Evolutionary conservation across 495 filamentous ascomycete species (phyloP).

Genomic region (Thozetella sp.): DNA sequence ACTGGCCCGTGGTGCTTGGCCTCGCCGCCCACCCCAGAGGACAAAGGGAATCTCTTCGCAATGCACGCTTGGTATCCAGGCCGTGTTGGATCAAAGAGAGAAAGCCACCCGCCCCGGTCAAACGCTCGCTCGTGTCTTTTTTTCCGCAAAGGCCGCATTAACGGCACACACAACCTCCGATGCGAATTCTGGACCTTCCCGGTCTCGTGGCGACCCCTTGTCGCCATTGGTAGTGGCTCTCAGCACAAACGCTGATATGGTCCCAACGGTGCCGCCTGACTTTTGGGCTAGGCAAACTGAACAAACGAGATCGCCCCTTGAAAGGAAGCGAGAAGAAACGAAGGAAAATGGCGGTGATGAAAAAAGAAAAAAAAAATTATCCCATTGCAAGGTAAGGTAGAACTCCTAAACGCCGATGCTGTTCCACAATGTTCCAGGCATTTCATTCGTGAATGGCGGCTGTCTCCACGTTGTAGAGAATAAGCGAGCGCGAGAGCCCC

Average conservation of each 20-base stretch:
- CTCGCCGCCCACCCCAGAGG: not conserved
- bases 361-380: no score
- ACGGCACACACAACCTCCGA: no score
- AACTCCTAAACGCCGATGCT: conserved; percentile 1
- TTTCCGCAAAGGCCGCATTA: no score
- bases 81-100: not conserved
- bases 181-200: no score
- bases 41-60: not conserved
- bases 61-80: not conserved
- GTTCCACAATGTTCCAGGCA: not conserved
- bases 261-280: not conserved
- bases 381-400: not conserved
- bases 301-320: not conserved
- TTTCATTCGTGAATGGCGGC: not conserved
- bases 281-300: no score
- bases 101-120: not conserved
- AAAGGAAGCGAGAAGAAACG: not conserved
- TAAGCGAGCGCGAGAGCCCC: not conserved
- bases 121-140: not conserved
- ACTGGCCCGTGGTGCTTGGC: not conserved
- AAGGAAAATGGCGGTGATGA: not conserved
- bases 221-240: not conserved
- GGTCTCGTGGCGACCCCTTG: not conserved
- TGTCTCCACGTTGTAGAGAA: not conserved
- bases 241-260: not conserved